Evolutionary conservation across 2,329 filamentous ascomycete genomes (phyloP), one percentile per base, ranked within the genome.

Genomic region (Rhynchosporium secalis): DNA sequence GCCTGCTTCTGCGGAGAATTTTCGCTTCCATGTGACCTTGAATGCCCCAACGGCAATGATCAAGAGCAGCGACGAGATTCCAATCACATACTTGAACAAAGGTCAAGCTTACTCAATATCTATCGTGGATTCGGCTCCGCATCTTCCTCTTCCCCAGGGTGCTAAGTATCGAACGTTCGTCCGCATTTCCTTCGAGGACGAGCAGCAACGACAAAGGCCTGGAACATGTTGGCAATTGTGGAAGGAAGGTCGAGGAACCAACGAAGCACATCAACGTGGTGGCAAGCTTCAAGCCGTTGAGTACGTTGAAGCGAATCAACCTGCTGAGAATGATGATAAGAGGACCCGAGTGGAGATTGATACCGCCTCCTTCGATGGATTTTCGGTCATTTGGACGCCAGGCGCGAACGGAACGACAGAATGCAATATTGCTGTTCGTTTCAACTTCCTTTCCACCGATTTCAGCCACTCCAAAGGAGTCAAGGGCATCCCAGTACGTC

Each of bases 381-480:
- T 98, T 74, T 94, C 89, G 6, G 91, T 98, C 4, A 85, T 88
- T 5, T 98, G 94, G 94, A 90, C 88, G 0, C 89, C 92, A 0
- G 88, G 86, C 4, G 76, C 83, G 47, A 88, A 87, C 55, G 86
- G 87, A 0, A 76, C 79, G 0, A 80, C 89, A 3, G 92, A 97
- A 70, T 95, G 92, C 75, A 90, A 87, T 55, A 86, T 99, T 61
- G 90, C 92, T 8, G 91, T 98, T 12, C 90, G 95, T 51, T 99
- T 98, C 81, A 99, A 99, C 78, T 99, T 99, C 73, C 81, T 99
- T 0, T 99, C 95, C 0, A 99, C 95, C 8, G 95, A 99, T 74
- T 99, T 98, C 74, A 98, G 94, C 75, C 95, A 98, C 73, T 98
- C 95, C 9, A 99, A 99, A 74, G 95, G 95, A 51, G 95, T 99